Evolutionary conservation across 768 basidiomycete genomes (phyloP), one percentile per base, ranked within the genome.

Genomic region (Piloderma croceum): DNA sequence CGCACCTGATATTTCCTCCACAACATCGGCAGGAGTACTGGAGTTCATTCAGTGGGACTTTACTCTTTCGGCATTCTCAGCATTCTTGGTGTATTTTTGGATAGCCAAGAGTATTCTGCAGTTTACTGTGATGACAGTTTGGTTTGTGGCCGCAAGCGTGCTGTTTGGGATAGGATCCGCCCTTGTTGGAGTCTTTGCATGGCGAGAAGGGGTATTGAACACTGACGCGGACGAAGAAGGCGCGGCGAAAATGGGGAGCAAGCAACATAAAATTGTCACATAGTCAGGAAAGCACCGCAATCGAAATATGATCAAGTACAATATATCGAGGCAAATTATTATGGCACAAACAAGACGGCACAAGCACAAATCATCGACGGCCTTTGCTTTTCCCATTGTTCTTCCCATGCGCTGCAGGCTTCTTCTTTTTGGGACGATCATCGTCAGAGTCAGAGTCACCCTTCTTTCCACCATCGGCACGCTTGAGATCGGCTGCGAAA

Each of bases 361-460:
- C n/a, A n/a, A n/a, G n/a, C n/a, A n/a, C n/a, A n/a, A n/a, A 15
- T 29, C 27, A 29, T 15, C 27, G 49, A 52, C 63, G 64, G 24
- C 57, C 60, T 31, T 64, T 65, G 45, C 49, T 43, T 39, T 75
- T 76, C 25, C 68, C 67, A 45, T 73, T 74, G 17, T 63, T 45
- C 42, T 70, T 64, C 5, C 65, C 34, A 10, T 9, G 11, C 19
- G 38, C 36, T 6, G 44, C 47, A 21, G 61, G 55, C 49, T 73
- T 75, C 53, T 72, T 73, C 57, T 70, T 75, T 23, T 65, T 65
- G 42, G 62, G 60, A 15, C 15, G 10, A 38, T 70, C 74, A 25
- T 62, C 57, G 3, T 76, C 76, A 7, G 75, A 78, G 41, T 76
- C 74, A 13, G 74, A 74, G n/a, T 64, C 73, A 7, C 63, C 63